Base-by-base conservation (phyloP, 2,329 filamentous ascomycete genomes). In the Lasiodiplodia sp. region DNA sequence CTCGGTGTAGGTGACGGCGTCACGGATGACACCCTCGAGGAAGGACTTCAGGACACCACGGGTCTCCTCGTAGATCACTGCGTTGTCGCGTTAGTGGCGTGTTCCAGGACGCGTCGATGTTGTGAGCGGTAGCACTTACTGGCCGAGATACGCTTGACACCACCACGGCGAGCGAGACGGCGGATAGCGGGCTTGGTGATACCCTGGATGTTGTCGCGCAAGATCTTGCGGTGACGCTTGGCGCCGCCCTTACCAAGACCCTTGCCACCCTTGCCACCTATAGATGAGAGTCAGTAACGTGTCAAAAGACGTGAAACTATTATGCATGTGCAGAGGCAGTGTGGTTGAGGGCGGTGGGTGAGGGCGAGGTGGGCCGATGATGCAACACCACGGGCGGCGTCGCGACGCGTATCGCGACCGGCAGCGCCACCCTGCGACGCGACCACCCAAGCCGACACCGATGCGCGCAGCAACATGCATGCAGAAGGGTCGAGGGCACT, bases 131-230 rank as follows among this genome's bases (percentile, higher is more conserved):
- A 8, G 8, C 69, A 86, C 87, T 82, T 89, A 92, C 90, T 96
- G 82, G 94, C 94, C 79, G 94, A 97, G 80, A 97, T 97, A 97
- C 94, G 94, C 93, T 97, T 97, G 89, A 97, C 94, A 94, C 94
- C 94, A 85, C 94, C 94, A 96, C 94, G 94, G 86, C 94, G 94
- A 74, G 94, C 94, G 83, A 97, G 94, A 96, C 94, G 94, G 80
- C 94, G 92, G 85, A 97, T 97, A 79, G 94, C 94, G 78, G 94
- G 94, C 92, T 97, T 97, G 81, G 94, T 97, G 82, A 97, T 97
- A 86, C 94, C 94, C 87, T 97, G 94, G 82, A 97, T 97, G 92
- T 97, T 97, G 92, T 97, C 94, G 86, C 94, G 93, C 84, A 97
- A 89, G 88, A 97, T 97, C 92, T 97, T 97, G 81, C 95, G 91